phyloP scores from a whole-genome alignment of 192 early-diverging fungal genomes.

The Coemansia sp. region DNA sequence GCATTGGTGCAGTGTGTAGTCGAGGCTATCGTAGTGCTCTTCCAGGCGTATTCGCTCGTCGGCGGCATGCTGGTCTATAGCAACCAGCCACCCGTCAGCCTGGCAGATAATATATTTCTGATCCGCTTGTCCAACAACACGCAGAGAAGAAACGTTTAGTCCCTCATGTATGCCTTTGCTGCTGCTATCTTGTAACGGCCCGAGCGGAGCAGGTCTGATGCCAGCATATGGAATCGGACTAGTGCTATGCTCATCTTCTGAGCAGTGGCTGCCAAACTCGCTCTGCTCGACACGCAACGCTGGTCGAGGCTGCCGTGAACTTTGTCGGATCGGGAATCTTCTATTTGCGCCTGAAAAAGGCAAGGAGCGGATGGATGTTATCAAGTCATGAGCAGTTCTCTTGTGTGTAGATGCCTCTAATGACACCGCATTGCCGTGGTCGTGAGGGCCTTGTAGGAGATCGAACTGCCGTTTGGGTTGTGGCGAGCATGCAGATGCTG shows the following conservation, averaged over 20 bases:
- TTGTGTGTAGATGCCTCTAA: background rate
- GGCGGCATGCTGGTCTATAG: slow-evolving; percentile 56
- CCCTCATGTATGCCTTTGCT: background rate
- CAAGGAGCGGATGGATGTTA: background rate
- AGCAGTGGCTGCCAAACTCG: background rate
- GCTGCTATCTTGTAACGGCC: background rate
- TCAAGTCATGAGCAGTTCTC: background rate
- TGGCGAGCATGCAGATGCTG: background rate
- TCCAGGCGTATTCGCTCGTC: slow-evolving; percentile 54
- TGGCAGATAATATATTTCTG: slow-evolving; percentile 48
- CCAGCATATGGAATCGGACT: slow-evolving; percentile 1
- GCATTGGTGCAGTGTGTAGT: slow-evolving; percentile 11
- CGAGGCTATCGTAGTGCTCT: slow-evolving; percentile 17
- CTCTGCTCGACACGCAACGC: background rate
- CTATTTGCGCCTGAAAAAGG: background rate
- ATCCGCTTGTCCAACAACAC: slow-evolving; percentile 46
- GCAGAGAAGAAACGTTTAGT: slow-evolving; percentile 17
- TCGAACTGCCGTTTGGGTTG: background rate
- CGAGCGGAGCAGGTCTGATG: background rate
- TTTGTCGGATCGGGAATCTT: slow-evolving; percentile 4
- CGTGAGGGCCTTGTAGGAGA: background rate
- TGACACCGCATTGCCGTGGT: background rate
- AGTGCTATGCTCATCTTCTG: background rate
- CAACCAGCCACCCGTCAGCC: slow-evolving; percentile 27
- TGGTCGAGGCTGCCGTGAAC: background rate